These are phyloP conservation scores for Chrysanthemum seticuspe DNA, from an alignment of 129 eudicot species.

Conservation along the genomic window DNA sequence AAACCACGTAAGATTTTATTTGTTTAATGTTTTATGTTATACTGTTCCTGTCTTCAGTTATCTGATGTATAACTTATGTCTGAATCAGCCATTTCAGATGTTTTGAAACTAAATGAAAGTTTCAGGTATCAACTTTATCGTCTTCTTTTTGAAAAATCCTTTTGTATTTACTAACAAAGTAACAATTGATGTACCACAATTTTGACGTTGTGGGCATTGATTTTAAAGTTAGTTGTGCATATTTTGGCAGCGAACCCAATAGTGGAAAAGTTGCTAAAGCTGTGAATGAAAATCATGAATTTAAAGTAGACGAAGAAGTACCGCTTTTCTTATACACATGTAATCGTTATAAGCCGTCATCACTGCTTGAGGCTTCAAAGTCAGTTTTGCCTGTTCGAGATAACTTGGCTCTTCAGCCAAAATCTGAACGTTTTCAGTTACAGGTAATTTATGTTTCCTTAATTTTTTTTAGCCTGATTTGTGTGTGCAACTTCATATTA, in stretches of 20 bases:
- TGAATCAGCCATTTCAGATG: conserved; percentile 35
- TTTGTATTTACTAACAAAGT: background rate
- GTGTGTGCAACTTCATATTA: background rate
- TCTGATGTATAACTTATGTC: conserved; percentile 5
- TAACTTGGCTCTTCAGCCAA: conserved; percentile 39
- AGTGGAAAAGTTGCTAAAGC: conserved; percentile 8
- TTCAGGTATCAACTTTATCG: conserved; percentile 22
- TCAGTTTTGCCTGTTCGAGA: conserved; percentile 56
- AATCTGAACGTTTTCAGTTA: conserved; percentile 44
- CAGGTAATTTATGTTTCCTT: conserved; percentile 39
- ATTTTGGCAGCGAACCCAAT: conserved; percentile 25
- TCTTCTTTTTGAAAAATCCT: background rate
- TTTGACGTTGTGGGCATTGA: background rate
- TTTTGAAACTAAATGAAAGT: conserved; percentile 25
- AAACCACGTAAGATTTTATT: conserved; percentile 48
- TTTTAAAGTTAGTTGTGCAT: background rate
- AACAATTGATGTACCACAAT: too few species aligned
- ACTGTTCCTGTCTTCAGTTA: background rate
- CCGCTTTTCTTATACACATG: conserved; percentile 56
- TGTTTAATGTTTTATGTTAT: background rate
- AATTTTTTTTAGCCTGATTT: background rate
- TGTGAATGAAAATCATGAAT: conserved; percentile 25
- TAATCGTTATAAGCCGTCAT: conserved; percentile 38
- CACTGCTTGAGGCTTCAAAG: conserved; percentile 26
- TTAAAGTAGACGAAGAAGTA: conserved; percentile 49